Evolutionary conservation across 768 basidiomycete species (phyloP).

Genomic region (Obba rivulosa): DNA sequence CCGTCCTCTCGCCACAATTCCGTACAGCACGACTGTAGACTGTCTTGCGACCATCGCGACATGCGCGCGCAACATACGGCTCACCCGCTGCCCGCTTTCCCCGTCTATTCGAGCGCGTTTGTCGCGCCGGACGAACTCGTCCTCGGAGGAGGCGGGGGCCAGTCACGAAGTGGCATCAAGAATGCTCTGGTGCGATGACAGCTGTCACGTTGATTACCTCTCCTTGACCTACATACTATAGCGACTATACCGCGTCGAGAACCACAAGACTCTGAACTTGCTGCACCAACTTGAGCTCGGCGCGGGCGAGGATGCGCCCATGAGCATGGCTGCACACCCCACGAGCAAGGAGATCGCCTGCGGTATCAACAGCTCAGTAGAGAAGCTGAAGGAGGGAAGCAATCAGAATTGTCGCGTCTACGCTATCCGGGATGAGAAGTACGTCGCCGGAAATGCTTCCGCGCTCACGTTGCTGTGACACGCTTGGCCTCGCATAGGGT

Average conservation of each 20-base stretch:
- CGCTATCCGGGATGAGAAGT: constrained; percentile 54
- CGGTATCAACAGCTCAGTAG: constrained; percentile 78
- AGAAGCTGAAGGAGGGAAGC: constrained; percentile 53
- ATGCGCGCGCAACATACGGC: constrained; percentile 81
- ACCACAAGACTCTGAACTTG: constrained; percentile 47
- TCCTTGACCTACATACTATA: constrained; percentile 21
- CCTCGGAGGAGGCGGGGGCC: constrained; percentile 88
- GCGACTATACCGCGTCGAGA: constrained; percentile 63
- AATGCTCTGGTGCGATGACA: constrained; percentile 78
- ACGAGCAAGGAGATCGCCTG: constrained; percentile 62
- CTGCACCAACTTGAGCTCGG: constrained; percentile 71
- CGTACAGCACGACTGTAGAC: neutral
- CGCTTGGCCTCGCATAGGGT: constrained; percentile 39
- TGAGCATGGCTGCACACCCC: constrained; percentile 78
- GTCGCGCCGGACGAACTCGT: constrained; percentile 64
- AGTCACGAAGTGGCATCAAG: constrained; percentile 83
- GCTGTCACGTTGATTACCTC: neutral
- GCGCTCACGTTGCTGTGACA: neutral
- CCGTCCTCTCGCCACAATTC: too few relatives aligned
- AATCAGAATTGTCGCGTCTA: constrained; percentile 88
- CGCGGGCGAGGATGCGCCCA: constrained; percentile 88
- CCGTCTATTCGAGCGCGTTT: constrained; percentile 86
- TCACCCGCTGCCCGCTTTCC: constrained; percentile 77
- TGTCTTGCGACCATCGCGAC: constrained; percentile 1
- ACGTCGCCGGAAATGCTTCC: constrained; percentile 16